Percentiles rank a stretch among this genome's conserved stretches.
phyloP scores from a whole-genome alignment of 345 rosid species.

The Toxicodendron radicans region DNA sequence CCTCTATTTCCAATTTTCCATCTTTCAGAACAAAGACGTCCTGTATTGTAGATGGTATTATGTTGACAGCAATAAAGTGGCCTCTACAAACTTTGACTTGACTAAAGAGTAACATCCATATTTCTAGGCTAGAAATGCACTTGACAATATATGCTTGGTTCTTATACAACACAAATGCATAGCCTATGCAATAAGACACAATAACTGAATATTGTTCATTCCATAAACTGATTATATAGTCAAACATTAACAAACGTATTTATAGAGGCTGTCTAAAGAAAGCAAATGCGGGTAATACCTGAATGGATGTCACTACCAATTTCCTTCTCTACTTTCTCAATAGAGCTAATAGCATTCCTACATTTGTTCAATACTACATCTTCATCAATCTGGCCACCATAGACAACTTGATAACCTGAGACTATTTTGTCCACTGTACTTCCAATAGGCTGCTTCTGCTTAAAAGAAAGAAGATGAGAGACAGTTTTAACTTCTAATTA shows the following conservation, averaged over 20 bases:
- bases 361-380: slow-evolving; percentile 59
- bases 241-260: not conserved
- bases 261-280: not conserved
- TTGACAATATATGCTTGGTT: not conserved
- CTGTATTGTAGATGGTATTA: not conserved
- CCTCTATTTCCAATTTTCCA: not conserved
- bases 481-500: slow-evolving; percentile 8
- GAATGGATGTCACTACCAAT: slow-evolving; percentile 52
- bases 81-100: not conserved
- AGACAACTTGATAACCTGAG: slow-evolving; percentile 64
- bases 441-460: slow-evolving; percentile 66
- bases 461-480: slow-evolving; percentile 20
- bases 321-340: slow-evolving; percentile 62
- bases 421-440: slow-evolving; percentile 61
- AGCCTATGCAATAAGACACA: not conserved
- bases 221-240: not conserved
- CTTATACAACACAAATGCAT: not conserved
- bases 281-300: slow-evolving; percentile 43
- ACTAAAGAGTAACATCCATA: not conserved
- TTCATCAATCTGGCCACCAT: slow-evolving; percentile 63
- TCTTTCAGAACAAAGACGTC: not conserved
- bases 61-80: not conserved
- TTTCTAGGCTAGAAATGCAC: not conserved
- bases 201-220: not conserved
- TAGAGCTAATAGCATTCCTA: slow-evolving; percentile 51